phyloP scores from a whole-genome alignment of 2,329 filamentous ascomycete species.

The Apiospora aurea region DNA sequence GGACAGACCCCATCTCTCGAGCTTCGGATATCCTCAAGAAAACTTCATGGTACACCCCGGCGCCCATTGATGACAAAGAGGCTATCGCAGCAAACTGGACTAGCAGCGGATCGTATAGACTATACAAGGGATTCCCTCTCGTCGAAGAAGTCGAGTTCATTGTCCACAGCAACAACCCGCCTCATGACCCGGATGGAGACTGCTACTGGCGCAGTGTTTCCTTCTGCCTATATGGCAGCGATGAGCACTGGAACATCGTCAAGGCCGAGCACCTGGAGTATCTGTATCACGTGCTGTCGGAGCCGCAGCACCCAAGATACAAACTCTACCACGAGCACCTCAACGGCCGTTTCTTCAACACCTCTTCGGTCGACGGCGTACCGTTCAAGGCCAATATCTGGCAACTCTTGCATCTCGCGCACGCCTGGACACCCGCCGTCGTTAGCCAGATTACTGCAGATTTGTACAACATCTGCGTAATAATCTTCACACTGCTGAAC shows the following conservation, averaged over 20 bases:
- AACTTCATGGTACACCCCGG: background rate
- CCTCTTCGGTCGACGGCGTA: slow-evolving; percentile 15
- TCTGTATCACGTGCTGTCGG: slow-evolving; percentile 37
- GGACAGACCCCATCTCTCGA: background rate
- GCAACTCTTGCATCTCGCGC: slow-evolving; percentile 41
- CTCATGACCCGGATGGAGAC: slow-evolving; percentile 30
- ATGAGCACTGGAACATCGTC: slow-evolving; percentile 37
- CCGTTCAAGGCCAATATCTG: slow-evolving; percentile 39
- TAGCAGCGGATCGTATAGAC: background rate
- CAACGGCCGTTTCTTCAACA: slow-evolving; percentile 35
- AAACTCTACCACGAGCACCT: slow-evolving; percentile 35
- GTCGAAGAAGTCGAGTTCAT: slow-evolving; percentile 43
- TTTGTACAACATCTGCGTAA: slow-evolving; percentile 43
- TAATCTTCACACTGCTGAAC: slow-evolving; percentile 40
- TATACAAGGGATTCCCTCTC: slow-evolving; percentile 42
- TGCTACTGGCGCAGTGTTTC: slow-evolving; percentile 45
- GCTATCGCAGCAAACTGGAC: slow-evolving; percentile 20
- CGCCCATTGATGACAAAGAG: slow-evolving; percentile 1
- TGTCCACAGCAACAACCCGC: slow-evolving; percentile 33
- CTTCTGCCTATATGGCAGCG: slow-evolving; percentile 38
- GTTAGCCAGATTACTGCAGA: slow-evolving; percentile 44
- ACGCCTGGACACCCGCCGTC: slow-evolving; percentile 39
- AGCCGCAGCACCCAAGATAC: slow-evolving; percentile 38
- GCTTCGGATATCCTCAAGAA: slow-evolving; percentile 14
- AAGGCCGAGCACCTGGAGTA: slow-evolving; percentile 45